These are phyloP conservation scores for Spatholobus suberectus DNA, from an alignment of 306 rosid species.

Conservation along the genomic window DNA sequence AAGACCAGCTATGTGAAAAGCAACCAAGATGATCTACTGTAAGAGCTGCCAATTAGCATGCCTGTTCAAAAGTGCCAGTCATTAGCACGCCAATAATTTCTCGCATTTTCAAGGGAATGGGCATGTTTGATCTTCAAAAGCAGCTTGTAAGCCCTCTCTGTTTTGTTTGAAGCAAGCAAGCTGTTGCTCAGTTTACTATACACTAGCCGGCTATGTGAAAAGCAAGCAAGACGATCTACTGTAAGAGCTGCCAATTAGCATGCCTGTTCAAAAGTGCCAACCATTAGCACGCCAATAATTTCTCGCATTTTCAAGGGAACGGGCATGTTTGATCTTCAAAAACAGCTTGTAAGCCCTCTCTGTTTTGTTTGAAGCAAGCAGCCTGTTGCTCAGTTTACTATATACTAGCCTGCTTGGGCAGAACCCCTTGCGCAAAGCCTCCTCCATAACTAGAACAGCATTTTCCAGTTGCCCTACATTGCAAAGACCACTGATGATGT, in stretches of 20 bases:
- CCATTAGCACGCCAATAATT: constrained; percentile 83
- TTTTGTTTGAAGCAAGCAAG: constrained; percentile 64
- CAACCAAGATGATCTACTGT: background rate
- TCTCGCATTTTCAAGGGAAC: constrained; percentile 60
- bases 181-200: constrained; percentile 74
- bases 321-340: constrained; percentile 76
- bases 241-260: constrained; percentile 5
- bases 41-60: constrained; percentile 6
- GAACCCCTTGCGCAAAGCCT: constrained; percentile 72
- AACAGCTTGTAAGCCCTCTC: constrained; percentile 77
- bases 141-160: constrained; percentile 73
- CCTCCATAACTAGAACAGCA: constrained; percentile 94
- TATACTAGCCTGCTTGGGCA: constrained; percentile 81
- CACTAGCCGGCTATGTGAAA: constrained; percentile 70
- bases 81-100: constrained; percentile 73
- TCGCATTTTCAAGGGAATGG: constrained; percentile 62
- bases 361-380: constrained; percentile 63
- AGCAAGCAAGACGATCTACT: constrained; percentile 9
- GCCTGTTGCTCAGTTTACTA: constrained; percentile 71
- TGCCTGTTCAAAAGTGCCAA: constrained; percentile 78
- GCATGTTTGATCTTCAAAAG: constrained; percentile 76
- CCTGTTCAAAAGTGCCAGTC: constrained; percentile 88
- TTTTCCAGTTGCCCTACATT: constrained; percentile 83
- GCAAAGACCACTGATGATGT: constrained; percentile 75
- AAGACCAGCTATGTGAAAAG: background rate